These are phyloP conservation scores for Coprinopsis strossmayeri DNA, from an alignment of 768 basidiomycete species.

Conservation along the genomic window DNA sequence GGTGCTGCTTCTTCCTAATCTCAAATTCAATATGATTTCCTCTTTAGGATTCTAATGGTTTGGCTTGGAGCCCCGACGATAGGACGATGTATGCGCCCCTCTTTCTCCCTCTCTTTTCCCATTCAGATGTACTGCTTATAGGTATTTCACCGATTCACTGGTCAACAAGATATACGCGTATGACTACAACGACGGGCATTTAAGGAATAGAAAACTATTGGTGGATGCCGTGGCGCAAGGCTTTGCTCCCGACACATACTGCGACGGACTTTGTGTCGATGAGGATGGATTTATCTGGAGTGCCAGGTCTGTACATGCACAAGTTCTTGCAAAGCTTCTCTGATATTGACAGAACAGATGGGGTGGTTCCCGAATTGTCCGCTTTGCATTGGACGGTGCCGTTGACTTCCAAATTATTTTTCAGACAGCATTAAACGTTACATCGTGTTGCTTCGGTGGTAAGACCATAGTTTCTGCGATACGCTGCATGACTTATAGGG, in stretches of 20 bases:
- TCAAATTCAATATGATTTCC: background rate
- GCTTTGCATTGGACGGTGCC: constrained; percentile 47
- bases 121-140: constrained; percentile 18
- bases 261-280: constrained; percentile 65
- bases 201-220: constrained; percentile 50
- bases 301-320: constrained; percentile 32
- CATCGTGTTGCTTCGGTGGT: constrained; percentile 69
- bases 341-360: constrained; percentile 34
- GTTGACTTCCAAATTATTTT: constrained; percentile 53
- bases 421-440: constrained; percentile 57
- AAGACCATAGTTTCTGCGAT: constrained; percentile 7
- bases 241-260: constrained; percentile 42
- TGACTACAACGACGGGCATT: constrained; percentile 54
- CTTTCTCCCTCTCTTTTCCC: constrained; percentile 4
- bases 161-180: constrained; percentile 55
- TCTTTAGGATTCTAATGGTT: constrained; percentile 52
- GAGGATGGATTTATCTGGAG: constrained; percentile 61
- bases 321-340: background rate
- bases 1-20: background rate
- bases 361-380: constrained; percentile 55
- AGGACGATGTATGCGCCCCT: constrained; percentile 44
- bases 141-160: constrained; percentile 67
- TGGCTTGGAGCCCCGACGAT: constrained; percentile 59
- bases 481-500: background rate
- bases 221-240: constrained; percentile 52